A percentile compares a stretch with the other conserved stretches of the same genome.
Evolutionary conservation across 2,329 filamentous ascomycete genomes (phyloP).

Genomic region (Fusarium newnesense): DNA sequence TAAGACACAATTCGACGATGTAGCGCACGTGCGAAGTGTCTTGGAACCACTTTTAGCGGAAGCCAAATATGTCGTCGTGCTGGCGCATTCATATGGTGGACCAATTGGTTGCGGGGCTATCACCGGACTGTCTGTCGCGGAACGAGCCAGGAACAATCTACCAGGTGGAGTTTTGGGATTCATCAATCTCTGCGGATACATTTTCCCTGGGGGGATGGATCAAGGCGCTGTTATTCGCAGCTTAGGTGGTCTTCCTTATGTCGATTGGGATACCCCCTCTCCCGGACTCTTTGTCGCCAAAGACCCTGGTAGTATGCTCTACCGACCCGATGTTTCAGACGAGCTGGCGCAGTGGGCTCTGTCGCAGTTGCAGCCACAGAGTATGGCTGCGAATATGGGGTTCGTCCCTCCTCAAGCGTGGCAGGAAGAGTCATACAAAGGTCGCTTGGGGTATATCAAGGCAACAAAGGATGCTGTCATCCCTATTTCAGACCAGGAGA

Average conservation of each 20-base stretch:
- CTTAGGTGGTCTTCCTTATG: not conserved
- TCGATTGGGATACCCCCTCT: not conserved
- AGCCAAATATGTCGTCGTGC: not conserved
- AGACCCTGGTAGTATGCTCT: not conserved
- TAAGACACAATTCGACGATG: not conserved
- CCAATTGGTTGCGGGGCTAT: not conserved
- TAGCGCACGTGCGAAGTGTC: not conserved
- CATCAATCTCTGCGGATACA: not conserved
- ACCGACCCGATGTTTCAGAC: not conserved
- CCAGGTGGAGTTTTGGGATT: not conserved
- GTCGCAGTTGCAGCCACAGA: not conserved
- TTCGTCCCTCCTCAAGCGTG: not conserved
- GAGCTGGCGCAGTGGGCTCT: not conserved
- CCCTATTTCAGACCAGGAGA: not conserved
- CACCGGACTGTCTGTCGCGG: not conserved
- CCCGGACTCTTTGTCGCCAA: not conserved
- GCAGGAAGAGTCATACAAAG: not conserved
- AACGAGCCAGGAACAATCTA: rapidly evolving
- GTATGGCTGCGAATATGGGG: not conserved
- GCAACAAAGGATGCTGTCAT: not conserved
- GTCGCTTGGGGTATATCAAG: not conserved
- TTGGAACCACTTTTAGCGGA: not conserved
- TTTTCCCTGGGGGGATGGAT: not conserved
- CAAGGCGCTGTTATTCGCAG: not conserved
- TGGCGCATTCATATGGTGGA: not conserved